Evolutionary conservation across 169 alveolate genomes (phyloP), one percentile per base, ranked within the genome.

Genomic region (Sarcocystis neurona): DNA sequence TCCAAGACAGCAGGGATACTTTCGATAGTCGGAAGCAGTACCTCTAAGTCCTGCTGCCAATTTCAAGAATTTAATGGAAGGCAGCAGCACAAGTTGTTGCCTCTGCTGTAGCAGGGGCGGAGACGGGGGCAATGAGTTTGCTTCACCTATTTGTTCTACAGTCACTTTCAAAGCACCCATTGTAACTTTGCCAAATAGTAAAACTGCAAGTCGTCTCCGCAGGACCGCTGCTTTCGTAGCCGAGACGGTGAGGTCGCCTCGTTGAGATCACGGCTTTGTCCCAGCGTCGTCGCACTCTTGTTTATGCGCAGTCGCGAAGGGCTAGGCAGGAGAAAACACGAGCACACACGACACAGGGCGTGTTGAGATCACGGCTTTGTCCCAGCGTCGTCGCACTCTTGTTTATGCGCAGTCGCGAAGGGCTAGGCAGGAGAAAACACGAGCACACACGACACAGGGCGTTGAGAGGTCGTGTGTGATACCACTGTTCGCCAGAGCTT

Each of bases 101-200:
- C n/a, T 27, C 2, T 1, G 18, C 30, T 58, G 18, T 6, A 43
- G 44, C 6, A 0, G 75, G 34, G 43, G 8, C 20, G 32, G 39
- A 8, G 56, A 34, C 41, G 82, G 82, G 0, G 82, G 82, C 82
- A 39, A 8, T 3, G 82, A 72, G 1, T 47, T 56, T 72, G 34
- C 82, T 6, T 47, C 39, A 2, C 34, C 53, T 39, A 10, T 72
- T 56, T 72, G 47, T 4, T 2, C 82, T 56, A 18, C 43, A 39
- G 2, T 72, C 20, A 53, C 82, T 56, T 72, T 72, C 53, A 72
- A 43, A n/a, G 82, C 82, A 1, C 56, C 82, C 34, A 27, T 56
- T 6, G 82, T 56, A 0, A 48, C 82, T 43, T 72, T 72, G 20
- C 82, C 82, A 32, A 53, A 53, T 4, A 72, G 53, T 23, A 53